Evolutionary conservation across 148 eudicot species (phyloP).

Genomic region (Talinum fruticosum): DNA sequence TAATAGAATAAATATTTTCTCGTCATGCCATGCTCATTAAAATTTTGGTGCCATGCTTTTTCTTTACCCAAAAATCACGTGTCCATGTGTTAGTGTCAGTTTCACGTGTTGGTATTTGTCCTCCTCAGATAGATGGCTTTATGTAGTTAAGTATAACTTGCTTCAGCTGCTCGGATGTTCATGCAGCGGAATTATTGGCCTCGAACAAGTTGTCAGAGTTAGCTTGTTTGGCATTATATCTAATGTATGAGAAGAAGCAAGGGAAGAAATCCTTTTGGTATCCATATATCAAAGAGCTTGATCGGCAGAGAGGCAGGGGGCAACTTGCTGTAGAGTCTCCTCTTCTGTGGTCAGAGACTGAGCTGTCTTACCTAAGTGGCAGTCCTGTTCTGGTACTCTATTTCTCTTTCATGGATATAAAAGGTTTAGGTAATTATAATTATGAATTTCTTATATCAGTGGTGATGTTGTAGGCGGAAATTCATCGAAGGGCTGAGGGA

Average conservation of each 20-base stretch:
- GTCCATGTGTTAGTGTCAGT: too few relatives aligned
- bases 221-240: constrained; percentile 95
- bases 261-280: constrained; percentile 94
- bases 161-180: constrained; percentile 28
- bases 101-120: too few relatives aligned
- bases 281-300: constrained; percentile 96
- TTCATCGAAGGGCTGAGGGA: constrained; percentile 77
- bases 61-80: too few relatives aligned
- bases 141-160: constrained; percentile 18
- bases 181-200: constrained; percentile 92
- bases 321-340: constrained; percentile 98
- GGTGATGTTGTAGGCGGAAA: constrained; percentile 59
- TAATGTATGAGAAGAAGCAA: constrained; percentile 99
- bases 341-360: constrained; percentile 78
- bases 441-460: background rate
- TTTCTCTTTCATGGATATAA: constrained; percentile 14
- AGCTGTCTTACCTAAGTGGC: constrained; percentile 77
- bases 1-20: too few relatives aligned
- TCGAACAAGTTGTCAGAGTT: constrained; percentile 94
- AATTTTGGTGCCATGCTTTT: too few relatives aligned
- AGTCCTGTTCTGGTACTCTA: constrained; percentile 78
- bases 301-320: constrained; percentile 98
- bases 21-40: too few relatives aligned
- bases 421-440: background rate
- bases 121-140: too few relatives aligned